Base-by-base conservation (phyloP, 345 rosid genomes). In the Psidium friedrichsthalianum region DNA sequence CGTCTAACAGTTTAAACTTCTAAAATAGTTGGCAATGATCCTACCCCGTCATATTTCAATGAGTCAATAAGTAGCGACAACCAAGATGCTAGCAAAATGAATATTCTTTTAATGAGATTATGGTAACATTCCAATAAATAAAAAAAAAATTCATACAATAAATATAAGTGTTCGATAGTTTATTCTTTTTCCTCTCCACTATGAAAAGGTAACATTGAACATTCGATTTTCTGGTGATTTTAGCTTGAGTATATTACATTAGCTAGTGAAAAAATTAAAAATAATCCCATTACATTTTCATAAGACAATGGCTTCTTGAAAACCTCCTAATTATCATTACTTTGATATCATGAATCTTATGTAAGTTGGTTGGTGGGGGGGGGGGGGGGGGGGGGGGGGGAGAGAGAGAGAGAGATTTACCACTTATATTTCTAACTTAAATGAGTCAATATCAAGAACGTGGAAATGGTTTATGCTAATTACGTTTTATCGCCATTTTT, bases 201-300 rank as follows among this genome's bases (percentile, higher is more conserved):
- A 56, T 9, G 24, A 56, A 56, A 10, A 22, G n/a, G 59, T 8
- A 56, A 3, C 59, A 24, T 3, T 18, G 11, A 69, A 16, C 6
- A 13, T 69, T 4, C 5, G 24, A 25, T 1, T 64, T 69, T 69
- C 78, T 69, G 20, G 78, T 1, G 47, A 69, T 69, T 69, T 69
- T 69, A 69, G 47, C 47, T 69, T 36, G 47, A 36, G 11, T 9
- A 18, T 11, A 36, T 69, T 20, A 69, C 7, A 69, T 69, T 36
- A 69, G 25, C 3, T 2, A 4, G 2, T 11, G 24, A 1, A 7
- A 0, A 32, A 8, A 18, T 1, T 1, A 32, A 16, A 16, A 69
- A 27, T 14, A 64, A 3, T 15, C 20, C 13, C 80, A 8, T 36
- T 42, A 36, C 12, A 18, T 69, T 69, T 69, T 9, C 24, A 69